Percentiles rank a stretch among this genome's conserved stretches.
Evolutionary conservation across 768 basidiomycete genomes (phyloP).

Genomic region (Naganishia vaughanmartiniae): DNA sequence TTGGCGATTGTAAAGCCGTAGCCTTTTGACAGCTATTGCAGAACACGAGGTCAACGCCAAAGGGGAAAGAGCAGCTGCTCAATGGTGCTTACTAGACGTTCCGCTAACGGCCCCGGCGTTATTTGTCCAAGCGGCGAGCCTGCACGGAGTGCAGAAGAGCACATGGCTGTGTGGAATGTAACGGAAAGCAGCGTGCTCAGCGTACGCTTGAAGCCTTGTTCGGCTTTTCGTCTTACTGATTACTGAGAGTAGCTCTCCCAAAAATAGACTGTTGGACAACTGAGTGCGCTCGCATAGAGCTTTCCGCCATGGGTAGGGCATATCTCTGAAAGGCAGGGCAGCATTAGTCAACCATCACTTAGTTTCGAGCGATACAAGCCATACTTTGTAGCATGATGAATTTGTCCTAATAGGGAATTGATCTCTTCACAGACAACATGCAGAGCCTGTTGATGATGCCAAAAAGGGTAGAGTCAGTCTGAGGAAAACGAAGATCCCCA

Average conservation of each 20-base stretch:
- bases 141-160: conserved; percentile 70
- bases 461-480: background rate
- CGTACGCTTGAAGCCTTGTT: background rate
- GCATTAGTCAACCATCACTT: conserved; percentile 63
- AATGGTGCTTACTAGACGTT: conserved; percentile 40
- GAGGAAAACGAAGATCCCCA: background rate
- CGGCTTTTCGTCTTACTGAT: conserved; percentile 60
- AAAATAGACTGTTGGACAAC: conserved; percentile 73
- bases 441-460: conserved; percentile 33
- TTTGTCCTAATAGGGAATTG: conserved; percentile 66
- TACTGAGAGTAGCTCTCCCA: conserved; percentile 79
- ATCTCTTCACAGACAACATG: conserved; percentile 59
- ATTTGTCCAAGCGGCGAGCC: conserved; percentile 78
- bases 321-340: background rate
- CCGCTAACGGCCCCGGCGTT: conserved; percentile 66
- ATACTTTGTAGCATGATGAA: conserved; percentile 63
- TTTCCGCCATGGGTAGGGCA: conserved; percentile 62
- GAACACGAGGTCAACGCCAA: conserved; percentile 57
- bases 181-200: background rate
- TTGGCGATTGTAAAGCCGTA: conserved; percentile 18
- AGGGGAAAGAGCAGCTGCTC: conserved; percentile 28
- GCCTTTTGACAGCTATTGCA: conserved; percentile 48
- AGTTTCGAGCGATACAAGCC: background rate
- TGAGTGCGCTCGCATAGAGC: conserved; percentile 73
- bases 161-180: conserved; percentile 59